These are phyloP conservation scores for Aureobasidium sp. DNA, from an alignment of 2,329 filamentous ascomycete genomes.

Conservation along the genomic window DNA sequence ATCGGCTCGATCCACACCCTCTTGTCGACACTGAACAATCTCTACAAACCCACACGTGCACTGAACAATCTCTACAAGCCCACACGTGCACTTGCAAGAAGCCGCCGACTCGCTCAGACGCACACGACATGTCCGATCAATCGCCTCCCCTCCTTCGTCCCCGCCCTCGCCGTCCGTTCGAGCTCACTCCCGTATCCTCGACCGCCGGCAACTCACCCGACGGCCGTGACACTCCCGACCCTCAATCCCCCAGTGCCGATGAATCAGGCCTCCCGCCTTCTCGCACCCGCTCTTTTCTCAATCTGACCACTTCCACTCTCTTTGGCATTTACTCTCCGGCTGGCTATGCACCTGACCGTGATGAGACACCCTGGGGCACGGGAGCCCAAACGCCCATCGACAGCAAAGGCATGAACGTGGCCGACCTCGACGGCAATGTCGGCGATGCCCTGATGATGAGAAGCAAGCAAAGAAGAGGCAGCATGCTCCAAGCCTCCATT, in stretches of 20 bases:
- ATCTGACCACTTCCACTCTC: slow-evolving; percentile 82
- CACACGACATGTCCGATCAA: slow-evolving; percentile 14
- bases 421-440: slow-evolving; percentile 13
- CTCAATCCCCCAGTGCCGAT: slow-evolving; percentile 19
- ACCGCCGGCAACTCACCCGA: slow-evolving; percentile 28
- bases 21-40: background rate
- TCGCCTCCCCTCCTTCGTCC: slow-evolving; percentile 45
- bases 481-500: slow-evolving; percentile 17
- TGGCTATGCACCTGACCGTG: slow-evolving; percentile 45
- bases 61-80: background rate
- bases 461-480: slow-evolving; percentile 15
- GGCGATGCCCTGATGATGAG: slow-evolving; percentile 10
- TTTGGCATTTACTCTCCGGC: slow-evolving; percentile 81
- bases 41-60: background rate
- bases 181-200: slow-evolving; percentile 45
- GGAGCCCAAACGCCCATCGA: slow-evolving; percentile 61
- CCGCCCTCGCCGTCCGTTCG: slow-evolving; percentile 65
- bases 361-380: slow-evolving; percentile 69
- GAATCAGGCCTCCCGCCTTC: slow-evolving; percentile 39
- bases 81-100: background rate
- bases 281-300: slow-evolving; percentile 71
- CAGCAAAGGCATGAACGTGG: slow-evolving; percentile 17
- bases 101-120: background rate
- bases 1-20: background rate
- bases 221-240: slow-evolving; percentile 21